Evolutionary conservation across 179 eudicot genomes (phyloP).

Genomic region (Actinidia arguta): DNA sequence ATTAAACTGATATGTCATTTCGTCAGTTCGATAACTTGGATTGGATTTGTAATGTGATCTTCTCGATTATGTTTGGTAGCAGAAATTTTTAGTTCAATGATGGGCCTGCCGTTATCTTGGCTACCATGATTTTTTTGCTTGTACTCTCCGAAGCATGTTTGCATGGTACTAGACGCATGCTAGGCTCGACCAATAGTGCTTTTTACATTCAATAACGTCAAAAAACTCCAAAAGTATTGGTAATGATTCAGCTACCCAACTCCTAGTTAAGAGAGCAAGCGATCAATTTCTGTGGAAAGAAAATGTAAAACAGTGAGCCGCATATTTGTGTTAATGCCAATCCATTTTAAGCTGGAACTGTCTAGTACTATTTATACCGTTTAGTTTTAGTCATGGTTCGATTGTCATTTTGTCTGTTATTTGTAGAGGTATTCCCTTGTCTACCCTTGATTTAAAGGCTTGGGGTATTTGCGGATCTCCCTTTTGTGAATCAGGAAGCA

Average conservation of each 20-base stretch:
- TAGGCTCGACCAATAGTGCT: neutral
- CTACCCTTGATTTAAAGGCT: no score
- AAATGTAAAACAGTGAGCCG: neutral
- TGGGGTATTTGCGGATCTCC: no score
- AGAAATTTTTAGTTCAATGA: no score
- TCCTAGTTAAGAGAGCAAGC: neutral
- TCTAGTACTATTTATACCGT: neutral
- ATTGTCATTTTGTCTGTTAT: no score
- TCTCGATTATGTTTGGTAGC: slow-evolving; percentile 2
- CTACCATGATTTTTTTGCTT: neutral
- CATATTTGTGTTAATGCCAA: neutral
- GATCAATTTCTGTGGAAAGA: neutral
- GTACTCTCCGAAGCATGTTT: neutral
- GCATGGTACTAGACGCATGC: neutral
- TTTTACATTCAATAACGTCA: neutral
- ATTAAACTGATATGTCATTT: neutral
- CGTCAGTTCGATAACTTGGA: neutral
- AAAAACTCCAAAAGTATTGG: neutral
- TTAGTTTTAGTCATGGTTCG: no score
- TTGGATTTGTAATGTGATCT: slow-evolving; percentile 1
- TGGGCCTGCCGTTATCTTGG: neutral
- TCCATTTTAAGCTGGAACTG: neutral
- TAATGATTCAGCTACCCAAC: neutral
- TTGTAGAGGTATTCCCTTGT: no score
- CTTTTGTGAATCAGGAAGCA: no score